A percentile compares a stretch with the other conserved stretches of the same genome.
Evolutionary conservation across 2,329 filamentous ascomycete genomes (phyloP).

Genomic region (Arthrobotrys conoides): DNA sequence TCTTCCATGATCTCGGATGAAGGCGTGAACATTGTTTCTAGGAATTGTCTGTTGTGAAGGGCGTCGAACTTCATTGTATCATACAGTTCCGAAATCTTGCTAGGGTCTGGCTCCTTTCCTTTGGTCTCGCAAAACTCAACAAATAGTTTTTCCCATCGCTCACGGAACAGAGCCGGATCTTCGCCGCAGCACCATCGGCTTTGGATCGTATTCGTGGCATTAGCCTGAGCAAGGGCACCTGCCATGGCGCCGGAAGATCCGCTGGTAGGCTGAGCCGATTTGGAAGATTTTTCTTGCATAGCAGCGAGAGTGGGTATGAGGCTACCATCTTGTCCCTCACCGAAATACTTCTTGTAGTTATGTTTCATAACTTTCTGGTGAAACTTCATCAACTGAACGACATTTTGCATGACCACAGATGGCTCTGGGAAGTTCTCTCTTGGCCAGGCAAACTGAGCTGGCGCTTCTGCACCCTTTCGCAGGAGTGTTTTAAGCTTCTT

Average conservation of each 20-base stretch:
- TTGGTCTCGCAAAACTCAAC: constrained; percentile 95
- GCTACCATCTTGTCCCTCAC: constrained; percentile 23
- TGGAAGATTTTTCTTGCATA: neutral
- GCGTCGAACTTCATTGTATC: constrained; percentile 99
- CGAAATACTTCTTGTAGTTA: constrained; percentile 85
- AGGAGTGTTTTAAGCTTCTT: constrained; percentile 97
- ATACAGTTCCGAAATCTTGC: constrained; percentile 98
- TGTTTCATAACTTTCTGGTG: constrained; percentile 94
- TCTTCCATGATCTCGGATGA: constrained; percentile 83
- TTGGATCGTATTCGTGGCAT: constrained; percentile 80
- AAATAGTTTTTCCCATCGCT: constrained; percentile 98
- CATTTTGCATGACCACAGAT: constrained; percentile 88
- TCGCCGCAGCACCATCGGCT: constrained; percentile 96
- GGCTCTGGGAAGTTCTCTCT: constrained; percentile 91
- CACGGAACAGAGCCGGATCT: constrained; percentile 92
- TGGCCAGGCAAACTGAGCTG: constrained; percentile 98
- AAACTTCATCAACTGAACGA: constrained; percentile 97
- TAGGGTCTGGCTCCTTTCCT: constrained; percentile 86
- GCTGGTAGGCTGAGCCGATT: neutral
- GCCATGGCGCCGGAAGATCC: constrained; percentile 63
- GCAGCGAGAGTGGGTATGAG: constrained; percentile 11
- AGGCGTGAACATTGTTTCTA: constrained; percentile 98
- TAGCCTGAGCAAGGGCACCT: constrained; percentile 74
- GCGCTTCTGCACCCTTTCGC: constrained; percentile 91
- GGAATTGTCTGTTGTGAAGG: constrained; percentile 92